Evolutionary conservation across 2,329 filamentous ascomycete species (phyloP), one percentile per base, ranked within the genome.

Genomic region (Parasarocladium wereldwijsianum): DNA sequence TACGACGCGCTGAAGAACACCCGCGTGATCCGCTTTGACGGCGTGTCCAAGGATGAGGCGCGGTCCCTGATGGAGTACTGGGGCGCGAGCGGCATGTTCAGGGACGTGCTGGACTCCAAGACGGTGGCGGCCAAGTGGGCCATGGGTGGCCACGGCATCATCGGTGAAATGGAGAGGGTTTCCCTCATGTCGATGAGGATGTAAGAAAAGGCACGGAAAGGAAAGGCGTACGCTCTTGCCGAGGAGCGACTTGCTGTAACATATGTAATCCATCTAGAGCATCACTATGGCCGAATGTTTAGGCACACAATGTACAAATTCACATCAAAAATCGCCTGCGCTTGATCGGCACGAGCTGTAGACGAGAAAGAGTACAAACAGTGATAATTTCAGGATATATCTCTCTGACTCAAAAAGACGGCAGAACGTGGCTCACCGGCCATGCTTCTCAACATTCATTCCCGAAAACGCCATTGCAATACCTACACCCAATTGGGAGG

Each of bases 61-160:
- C 70, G 77, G 35, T 66, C 73, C 1, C 61, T 93, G 42, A 77
- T 96, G 73, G 85, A 94, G 59, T 96, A 94, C 58, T 96, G 87
- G 64, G 85, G 83, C 5, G 73, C 71, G 20, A 92, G 83, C 51
- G 90, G 87, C 9, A 62, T 93, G 48, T 50, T 93, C 46, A 70
- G 80, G 38, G 62, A 69, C 36, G 64, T 60, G 26, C 64, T 94
- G 29, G 76, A 81, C 43, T 75, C 86, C 46, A 60, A 60, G 38
- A 64, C 67, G 37, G 77, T 94, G 20, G 64, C 67, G 14, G 80
- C 92, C 63, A 82, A 83, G 58, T 93, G 86, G 85, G 75, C 74
- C 28, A 49, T 94, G 41, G 73, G 76, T 28, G 84, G 84, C 14
- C 74, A 79, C 43, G 86, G 86, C 11, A 69, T 87, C 30, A 64